Evolutionary conservation across 257 asterid species (phyloP), one percentile per base, ranked within the genome.

Genomic region (Cinchona pubescens): DNA sequence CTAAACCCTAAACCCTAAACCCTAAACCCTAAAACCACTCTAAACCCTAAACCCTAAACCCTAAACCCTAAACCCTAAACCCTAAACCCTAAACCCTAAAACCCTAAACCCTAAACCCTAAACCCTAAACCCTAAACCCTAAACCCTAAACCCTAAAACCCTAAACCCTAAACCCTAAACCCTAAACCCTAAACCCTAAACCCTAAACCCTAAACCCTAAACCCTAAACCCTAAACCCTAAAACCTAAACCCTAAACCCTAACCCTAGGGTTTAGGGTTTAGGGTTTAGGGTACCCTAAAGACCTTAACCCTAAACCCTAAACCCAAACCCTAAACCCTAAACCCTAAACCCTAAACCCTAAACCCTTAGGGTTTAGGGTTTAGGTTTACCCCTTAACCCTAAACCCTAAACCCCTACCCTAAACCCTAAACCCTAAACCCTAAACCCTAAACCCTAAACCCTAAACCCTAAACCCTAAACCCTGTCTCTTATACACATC

Each of bases 101-200:
- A 71, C 75, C 75, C 64, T 51, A 35, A 46, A 25, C 75, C 64
- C 75, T 71, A 45, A 71, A 71, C 75, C 75, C 65, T 71, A 45
- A 71, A 71, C 75, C 75, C 66, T 55, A 45, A 71, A 55, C 64
- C 75, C 75, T 51, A 45, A 71, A 71, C 75, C 75, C 49, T 32
- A 45, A 71, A 51, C 75, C 75, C 66, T 30, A 45, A 71, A 51
- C 75, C 65, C 66, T 30, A 45, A 55, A 51, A 65, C 70, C 75
- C 75, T 69, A 69, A 69, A 45, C 55, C 73, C 66, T 71, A 11
- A 71, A 71, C 69, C 75, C 75, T 71, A 45, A 71, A 71, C 75
- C 75, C 75, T 71, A n/a, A 71, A 55, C 64, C 75, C 75, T 71
- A 45, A 49, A 71, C 75, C 75, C 62, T 23, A 45, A 71, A 63